Base-by-base conservation (phyloP, 352 stramenopile genomes). In the Phytophthora aleatoria region DNA sequence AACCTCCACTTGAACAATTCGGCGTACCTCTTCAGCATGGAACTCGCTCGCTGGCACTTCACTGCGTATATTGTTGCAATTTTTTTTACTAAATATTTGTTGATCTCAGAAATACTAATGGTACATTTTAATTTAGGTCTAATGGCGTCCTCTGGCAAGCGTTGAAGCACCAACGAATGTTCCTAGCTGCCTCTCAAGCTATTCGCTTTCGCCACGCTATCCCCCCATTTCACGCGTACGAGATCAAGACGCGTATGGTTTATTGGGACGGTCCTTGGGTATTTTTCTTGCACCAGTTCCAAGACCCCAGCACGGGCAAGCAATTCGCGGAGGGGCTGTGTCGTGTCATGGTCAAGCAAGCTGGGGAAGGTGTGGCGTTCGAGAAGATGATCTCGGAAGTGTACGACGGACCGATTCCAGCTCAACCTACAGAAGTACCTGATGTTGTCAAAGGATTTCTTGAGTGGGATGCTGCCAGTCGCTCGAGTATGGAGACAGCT, bases 1-100 rank as follows among this genome's bases (percentile, higher is more conserved):
- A 95, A 95, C 57, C 12, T 94, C 42, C 89, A 96, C 52, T 64
- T 95, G 3, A 96, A 96, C 70, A 96, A 96, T 62, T 77, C 89
- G 6, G 79, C 84, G 15, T 95, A 92, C 39, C 63, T 95, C 50
- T 95, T 82, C 72, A 83, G 76, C 58, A 94, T 90, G 76, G 89
- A 96, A 57, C 85, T 96, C 31, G 89, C 89, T 51, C 87, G 89
- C 30, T 96, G 89, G 89, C 85, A 95, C 53, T 89, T 91, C 31
- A 85, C 73, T 3, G 79, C 83, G 87, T 95, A 79, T 3, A 26
- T 12, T 26, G 3, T 6, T 24, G 10, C 15, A 26, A 20, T n/a
- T 43, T 26, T 12, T 0, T 27, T 47, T 15, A 2, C 1, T 43
- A 1, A 20, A 20, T 27, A 3, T 33, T 65, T 43, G 38, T 50